Base-by-base conservation (phyloP, 306 rosid species). In the Lathyrus aphaca region DNA sequence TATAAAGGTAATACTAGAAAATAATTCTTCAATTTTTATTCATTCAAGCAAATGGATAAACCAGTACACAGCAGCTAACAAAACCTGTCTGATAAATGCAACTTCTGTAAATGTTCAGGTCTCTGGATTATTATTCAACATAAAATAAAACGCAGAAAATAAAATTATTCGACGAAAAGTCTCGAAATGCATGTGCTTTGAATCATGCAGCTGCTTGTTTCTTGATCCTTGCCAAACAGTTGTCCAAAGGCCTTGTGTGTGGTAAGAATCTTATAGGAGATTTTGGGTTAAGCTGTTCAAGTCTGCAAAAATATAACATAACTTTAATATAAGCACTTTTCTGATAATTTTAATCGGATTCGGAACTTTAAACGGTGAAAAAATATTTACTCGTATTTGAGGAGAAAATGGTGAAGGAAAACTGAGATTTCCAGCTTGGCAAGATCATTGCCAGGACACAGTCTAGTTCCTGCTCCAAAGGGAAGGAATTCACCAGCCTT, bases 401-500 rank as follows among this genome's bases (percentile, higher is more conserved):
- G 84, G 61, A 90, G 88, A 59, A 84, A 90, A 59, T 88, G 77
- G 29, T 90, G 96, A 45, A 90, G 95, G 66, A 87, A 90, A 49
- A 87, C 78, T 3, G 86, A 51, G 69, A 90, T 74, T 86, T 90
- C 96, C 37, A 88, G 14, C 81, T 90, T 77, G 15, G 82, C 82
- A 35, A 77, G 82, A 49, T 77, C 82, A 77, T 77, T 77, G 6
- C 82, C 82, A 0, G 95, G 96, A 49, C 96, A 90, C 64, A 86
- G 18, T 42, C 90, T 86, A 74, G 77, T 82, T 80, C 96, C 96
- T 43, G 81, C 91, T 77, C 96, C 96, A 61, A 88, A 90, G 25
- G 95, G 96, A 57, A 90, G 84, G 68, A 90, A 90, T 30, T 83
- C 81, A 40, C 87, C 91, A 1, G 88, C 90, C 73, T 81, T 87